Base-by-base conservation (phyloP, 2,329 filamentous ascomycete genomes). In the Beauveria varroae region DNA sequence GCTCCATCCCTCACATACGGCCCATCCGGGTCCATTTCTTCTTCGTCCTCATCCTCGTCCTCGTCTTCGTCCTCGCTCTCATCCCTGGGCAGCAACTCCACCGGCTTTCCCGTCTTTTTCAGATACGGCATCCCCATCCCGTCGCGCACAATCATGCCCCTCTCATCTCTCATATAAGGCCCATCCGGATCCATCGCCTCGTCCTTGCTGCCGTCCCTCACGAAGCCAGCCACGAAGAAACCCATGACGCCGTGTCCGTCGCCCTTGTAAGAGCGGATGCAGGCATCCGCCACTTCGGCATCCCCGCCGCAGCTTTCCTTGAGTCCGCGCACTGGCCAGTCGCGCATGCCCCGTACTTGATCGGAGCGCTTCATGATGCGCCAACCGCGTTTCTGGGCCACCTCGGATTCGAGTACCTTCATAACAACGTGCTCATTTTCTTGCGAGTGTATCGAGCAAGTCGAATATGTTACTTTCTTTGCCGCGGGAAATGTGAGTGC, bases 171-270 rank as follows among this genome's bases (percentile, higher is more conserved):
- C 58, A 82, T 73, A 56, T 83, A 78, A 1, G 83, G 82, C 52
- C 79, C 83, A 63, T 84, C 72, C 3, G 65, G 66, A 47, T 59
- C 40, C 18, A 41, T 34, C 30, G 24, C 53, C 16, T 56, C 61
- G 28, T 68, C 70, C 40, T 65, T 63, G 46, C 44, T 62, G 9
- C 49, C 66, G n/a, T 63, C 62, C 46, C 72, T 70, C 3, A 91
- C 82, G 73, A 99, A 96, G 0, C 83, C 91, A n/a, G 86, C 91
- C 22, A 97, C 90, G 68, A 99, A 99, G 74, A 99, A 98, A 0
- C 95, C 93, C 84, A 97, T 96, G 1, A 93, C 90, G 0, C 92
- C 91, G 64, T 89, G 84, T 10, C 86, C 87, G 67, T 93, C 91
- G 28, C 86, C 89, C 67, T 93, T 90, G 72, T 89, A 87, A 37